These are phyloP conservation scores for Pleodorina starrii DNA, from an alignment of 139 green algal species.

Conservation along the genomic window DNA sequence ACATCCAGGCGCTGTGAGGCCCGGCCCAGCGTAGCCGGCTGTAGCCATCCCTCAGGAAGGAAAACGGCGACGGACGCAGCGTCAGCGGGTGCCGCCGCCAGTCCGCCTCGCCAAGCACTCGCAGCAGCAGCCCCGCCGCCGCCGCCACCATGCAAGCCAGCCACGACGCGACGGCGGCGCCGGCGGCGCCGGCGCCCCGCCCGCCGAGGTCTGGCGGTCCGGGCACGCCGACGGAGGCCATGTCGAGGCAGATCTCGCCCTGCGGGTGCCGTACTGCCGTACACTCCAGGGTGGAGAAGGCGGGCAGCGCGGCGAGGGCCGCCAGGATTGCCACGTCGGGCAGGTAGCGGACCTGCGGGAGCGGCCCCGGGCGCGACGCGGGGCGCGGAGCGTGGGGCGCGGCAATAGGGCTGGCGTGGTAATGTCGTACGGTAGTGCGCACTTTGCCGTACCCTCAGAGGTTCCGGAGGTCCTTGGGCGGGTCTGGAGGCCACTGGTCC, in stretches of 20 bases:
- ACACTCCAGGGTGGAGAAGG: not conserved
- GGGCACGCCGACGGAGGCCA: not conserved
- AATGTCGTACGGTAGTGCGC: no score
- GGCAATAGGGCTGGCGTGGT: no score
- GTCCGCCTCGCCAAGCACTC: not conserved
- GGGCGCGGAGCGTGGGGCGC: no score
- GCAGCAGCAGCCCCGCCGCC: slow-evolving; percentile 8
- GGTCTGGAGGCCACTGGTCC: no score
- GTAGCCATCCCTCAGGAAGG: not conserved
- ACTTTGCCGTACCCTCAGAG: no score
- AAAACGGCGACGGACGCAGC: slow-evolving; percentile 36
- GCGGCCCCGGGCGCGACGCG: no score
- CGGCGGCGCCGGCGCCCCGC: not conserved
- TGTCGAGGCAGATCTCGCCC: slow-evolving; percentile 21
- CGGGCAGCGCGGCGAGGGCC: not conserved
- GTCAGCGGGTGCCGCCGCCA: slow-evolving; percentile 35
- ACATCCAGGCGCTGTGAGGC: slow-evolving; percentile 1
- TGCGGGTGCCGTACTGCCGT: slow-evolving; percentile 10
- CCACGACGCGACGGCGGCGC: not conserved
- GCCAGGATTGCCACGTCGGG: slow-evolving; percentile 29
- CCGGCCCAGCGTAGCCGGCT: slow-evolving; percentile 2
- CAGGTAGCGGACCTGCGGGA: slow-evolving; percentile 34
- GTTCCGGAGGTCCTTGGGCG: no score
- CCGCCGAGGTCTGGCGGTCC: slow-evolving; percentile 12
- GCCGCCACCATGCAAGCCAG: not conserved